These are phyloP conservation scores for Tolypocladium amazonense DNA, from an alignment of 2,329 filamentous ascomycete genomes.

Conservation along the genomic window DNA sequence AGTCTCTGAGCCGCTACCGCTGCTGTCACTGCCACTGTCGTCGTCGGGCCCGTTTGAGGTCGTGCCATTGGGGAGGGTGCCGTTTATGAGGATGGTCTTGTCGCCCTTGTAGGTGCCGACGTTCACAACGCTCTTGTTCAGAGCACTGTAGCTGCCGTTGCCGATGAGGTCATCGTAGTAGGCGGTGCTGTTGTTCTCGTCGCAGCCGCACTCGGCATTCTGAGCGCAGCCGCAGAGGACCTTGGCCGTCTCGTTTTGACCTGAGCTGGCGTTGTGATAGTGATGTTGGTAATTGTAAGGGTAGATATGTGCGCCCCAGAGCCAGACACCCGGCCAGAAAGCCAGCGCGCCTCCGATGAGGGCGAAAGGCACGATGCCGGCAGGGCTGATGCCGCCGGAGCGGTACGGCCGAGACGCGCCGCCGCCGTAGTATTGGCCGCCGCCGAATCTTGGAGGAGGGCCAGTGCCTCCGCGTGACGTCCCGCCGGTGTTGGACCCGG, in stretches of 20 bases:
- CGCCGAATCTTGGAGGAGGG: constrained; percentile 44
- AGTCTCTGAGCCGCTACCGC: constrained; percentile 12
- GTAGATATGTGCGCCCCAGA: constrained; percentile 53
- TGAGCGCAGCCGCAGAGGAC: constrained; percentile 41
- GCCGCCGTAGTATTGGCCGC: constrained; percentile 55
- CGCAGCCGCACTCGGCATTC: constrained; percentile 48
- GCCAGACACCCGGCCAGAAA: constrained; percentile 56
- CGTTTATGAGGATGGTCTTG: constrained; percentile 60
- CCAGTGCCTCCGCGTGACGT: constrained; percentile 48
- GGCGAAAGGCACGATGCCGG: constrained; percentile 42
- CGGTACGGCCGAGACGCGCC: constrained; percentile 52
- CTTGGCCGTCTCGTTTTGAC: constrained; percentile 22
- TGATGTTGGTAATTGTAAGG: constrained; percentile 29
- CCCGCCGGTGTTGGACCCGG: constrained; percentile 34
- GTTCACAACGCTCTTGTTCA: constrained; percentile 52
- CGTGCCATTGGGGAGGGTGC: constrained; percentile 61
- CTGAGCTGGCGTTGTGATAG: constrained; percentile 39
- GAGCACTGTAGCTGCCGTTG: constrained; percentile 45
- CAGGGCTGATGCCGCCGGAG: constrained; percentile 39
- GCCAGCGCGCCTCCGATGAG: constrained; percentile 37
- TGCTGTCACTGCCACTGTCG: constrained; percentile 5
- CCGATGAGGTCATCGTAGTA: constrained; percentile 56
- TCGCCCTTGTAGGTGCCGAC: constrained; percentile 32
- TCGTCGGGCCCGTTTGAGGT: constrained; percentile 28
- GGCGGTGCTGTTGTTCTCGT: constrained; percentile 50